Conservation (phyloP, 176 grass and related monocot species). For the Neostapfia colusana region DNA sequence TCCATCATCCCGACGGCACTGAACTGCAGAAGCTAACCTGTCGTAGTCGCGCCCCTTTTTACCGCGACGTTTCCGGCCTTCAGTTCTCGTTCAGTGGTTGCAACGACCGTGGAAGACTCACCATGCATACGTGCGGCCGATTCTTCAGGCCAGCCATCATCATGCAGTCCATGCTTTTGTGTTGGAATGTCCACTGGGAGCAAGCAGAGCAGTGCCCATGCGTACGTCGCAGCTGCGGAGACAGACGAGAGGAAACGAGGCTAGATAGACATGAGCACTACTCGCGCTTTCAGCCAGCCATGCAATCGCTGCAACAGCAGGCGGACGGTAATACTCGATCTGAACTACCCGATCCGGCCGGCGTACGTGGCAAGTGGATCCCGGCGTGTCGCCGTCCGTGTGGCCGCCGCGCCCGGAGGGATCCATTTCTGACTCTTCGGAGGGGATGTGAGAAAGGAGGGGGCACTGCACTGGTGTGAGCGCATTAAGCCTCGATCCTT, state of each 20-base stretch:
- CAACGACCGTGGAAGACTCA: not conserved
- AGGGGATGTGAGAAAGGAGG: too few species aligned
- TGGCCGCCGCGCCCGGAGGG: slow-evolving; percentile 4
- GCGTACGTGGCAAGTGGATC: too few species aligned
- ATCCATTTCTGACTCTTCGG: slow-evolving; percentile 33
- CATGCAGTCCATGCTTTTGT: too few species aligned
- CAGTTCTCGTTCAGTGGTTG: not conserved
- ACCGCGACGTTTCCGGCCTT: not conserved
- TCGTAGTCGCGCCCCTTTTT: not conserved
- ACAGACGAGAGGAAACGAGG: not conserved
- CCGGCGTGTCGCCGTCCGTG: slow-evolving; percentile 22
- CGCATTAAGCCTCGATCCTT: not conserved
- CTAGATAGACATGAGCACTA: not conserved
- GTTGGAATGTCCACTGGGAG: too few species aligned
- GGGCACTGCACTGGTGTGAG: not conserved
- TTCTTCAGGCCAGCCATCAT: too few species aligned
- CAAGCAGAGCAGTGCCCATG: too few species aligned
- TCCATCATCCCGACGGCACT: not conserved
- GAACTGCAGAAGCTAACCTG: not conserved
- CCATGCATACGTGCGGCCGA: too few species aligned
- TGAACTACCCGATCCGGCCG: not conserved
- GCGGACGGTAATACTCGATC: slow-evolving; percentile 11
- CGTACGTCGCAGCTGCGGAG: not conserved
- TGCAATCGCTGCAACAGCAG: slow-evolving; percentile 6
- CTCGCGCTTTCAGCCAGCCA: not conserved